Evolutionary conservation across 1,284 basidiomycete species (phyloP).

Genomic region (Boletus smithii): DNA sequence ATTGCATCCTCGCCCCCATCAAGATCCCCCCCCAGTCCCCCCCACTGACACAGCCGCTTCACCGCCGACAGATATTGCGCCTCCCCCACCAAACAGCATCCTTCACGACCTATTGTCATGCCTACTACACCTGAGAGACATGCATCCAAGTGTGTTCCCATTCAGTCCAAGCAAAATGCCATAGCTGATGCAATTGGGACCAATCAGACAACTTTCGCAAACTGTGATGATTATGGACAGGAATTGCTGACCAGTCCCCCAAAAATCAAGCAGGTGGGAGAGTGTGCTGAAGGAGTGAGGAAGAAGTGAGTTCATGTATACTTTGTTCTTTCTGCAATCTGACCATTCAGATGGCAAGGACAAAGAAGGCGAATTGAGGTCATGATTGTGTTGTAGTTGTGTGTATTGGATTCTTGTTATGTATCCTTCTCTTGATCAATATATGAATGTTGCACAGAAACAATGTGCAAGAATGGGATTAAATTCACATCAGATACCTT

Average conservation of each 20-base stretch:
- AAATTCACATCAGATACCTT: too few relatives aligned
- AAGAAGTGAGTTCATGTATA: not conserved
- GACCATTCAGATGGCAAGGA: not conserved
- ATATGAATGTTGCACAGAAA: too few relatives aligned
- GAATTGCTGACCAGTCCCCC: not conserved
- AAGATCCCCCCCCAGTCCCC: too few relatives aligned
- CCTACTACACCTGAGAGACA: not conserved
- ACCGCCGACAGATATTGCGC: too few relatives aligned
- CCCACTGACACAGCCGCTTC: not conserved
- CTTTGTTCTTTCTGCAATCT: not conserved
- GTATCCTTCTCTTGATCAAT: too few relatives aligned
- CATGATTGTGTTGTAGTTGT: too few relatives aligned
- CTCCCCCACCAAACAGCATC: not conserved
- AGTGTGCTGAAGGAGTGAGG: not conserved
- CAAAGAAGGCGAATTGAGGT: not conserved
- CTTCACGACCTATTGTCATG: too few relatives aligned
- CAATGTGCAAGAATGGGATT: too few relatives aligned
- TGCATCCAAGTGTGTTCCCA: not conserved
- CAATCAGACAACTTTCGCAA: not conserved
- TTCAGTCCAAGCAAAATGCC: not conserved
- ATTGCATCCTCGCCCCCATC: too few relatives aligned
- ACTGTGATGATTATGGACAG: not conserved
- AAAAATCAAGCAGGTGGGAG: not conserved
- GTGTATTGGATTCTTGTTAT: too few relatives aligned
- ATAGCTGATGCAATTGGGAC: not conserved